phyloP scores from a whole-genome alignment of 768 basidiomycete species.

The Amanita pseudoporphyria region DNA sequence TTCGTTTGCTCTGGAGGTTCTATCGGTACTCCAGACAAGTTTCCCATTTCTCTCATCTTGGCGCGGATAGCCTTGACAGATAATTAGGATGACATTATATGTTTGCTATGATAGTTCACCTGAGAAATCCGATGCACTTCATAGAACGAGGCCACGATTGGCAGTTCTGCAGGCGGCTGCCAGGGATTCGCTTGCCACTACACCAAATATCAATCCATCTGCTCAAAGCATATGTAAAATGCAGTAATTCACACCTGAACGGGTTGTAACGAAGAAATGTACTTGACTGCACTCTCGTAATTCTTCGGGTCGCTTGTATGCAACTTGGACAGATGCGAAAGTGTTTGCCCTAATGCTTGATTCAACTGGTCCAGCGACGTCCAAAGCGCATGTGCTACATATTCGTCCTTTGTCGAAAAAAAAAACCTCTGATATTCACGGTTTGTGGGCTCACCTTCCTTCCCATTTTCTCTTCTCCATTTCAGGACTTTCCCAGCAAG shows the following conservation, averaged over 20 bases:
- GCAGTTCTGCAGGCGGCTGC: constrained; percentile 31
- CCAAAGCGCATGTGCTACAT: constrained; percentile 57
- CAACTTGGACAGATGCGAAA: constrained; percentile 41
- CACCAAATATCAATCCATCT: not conserved
- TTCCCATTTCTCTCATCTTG: constrained; percentile 82
- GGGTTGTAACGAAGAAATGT: constrained; percentile 49
- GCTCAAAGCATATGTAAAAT: not conserved
- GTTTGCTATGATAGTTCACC: constrained; percentile 25
- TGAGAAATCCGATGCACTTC: constrained; percentile 48
- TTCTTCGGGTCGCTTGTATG: constrained; percentile 34
- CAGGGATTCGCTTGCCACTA: constrained; percentile 57
- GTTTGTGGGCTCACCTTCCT: constrained; percentile 32
- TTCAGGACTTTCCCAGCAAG: constrained; percentile 85
- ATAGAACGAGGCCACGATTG: constrained; percentile 46
- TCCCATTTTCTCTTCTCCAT: constrained; percentile 67
- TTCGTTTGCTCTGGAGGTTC: constrained; percentile 84
- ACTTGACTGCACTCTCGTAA: constrained; percentile 52
- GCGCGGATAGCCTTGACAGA: constrained; percentile 54
- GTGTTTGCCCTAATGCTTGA: constrained; percentile 42
- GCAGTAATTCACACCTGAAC: constrained; percentile 33
- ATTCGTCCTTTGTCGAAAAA: not conserved
- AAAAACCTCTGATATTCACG: too few species aligned
- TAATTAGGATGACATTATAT: not conserved
- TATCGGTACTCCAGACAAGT: constrained; percentile 67
- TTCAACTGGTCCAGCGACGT: constrained; percentile 53